Evolutionary conservation across 805 yeast species (phyloP).

Genomic region (Jamesozyma jinghongensis): DNA sequence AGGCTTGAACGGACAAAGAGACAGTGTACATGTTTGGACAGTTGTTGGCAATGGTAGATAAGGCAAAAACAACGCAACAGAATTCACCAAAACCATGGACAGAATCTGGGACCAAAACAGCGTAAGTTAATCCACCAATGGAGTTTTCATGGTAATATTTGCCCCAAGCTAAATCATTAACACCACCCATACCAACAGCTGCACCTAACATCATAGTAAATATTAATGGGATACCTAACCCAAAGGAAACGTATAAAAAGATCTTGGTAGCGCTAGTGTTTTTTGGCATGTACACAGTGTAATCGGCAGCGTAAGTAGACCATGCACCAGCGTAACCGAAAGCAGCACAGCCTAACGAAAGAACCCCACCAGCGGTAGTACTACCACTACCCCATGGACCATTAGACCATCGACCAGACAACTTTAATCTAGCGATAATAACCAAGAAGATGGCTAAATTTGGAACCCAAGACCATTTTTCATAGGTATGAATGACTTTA

Average conservation of each 20-base stretch:
- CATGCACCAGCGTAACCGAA: constrained; percentile 92
- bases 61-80: constrained; percentile 71
- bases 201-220: constrained; percentile 78
- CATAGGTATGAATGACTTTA: constrained; percentile 67
- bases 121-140: constrained; percentile 75
- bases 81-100: constrained; percentile 85
- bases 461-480: constrained; percentile 84
- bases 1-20: constrained; percentile 75
- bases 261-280: constrained; percentile 49
- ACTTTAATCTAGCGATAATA: constrained; percentile 66
- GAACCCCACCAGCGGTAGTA: constrained; percentile 64
- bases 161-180: constrained; percentile 37
- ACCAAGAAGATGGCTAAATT: constrained; percentile 62
- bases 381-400: constrained; percentile 47
- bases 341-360: constrained; percentile 74
- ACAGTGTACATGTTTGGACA: constrained; percentile 89
- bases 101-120: constrained; percentile 66
- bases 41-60: constrained; percentile 83
- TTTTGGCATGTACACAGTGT: constrained; percentile 75
- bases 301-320: constrained; percentile 91
- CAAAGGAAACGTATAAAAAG: constrained; percentile 53
- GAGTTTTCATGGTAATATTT: constrained; percentile 45
- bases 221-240: constrained; percentile 56
- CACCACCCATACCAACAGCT: constrained; percentile 68
- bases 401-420: constrained; percentile 51